phyloP scores from a whole-genome alignment of 129 eudicot species.

The Arctium minus region DNA sequence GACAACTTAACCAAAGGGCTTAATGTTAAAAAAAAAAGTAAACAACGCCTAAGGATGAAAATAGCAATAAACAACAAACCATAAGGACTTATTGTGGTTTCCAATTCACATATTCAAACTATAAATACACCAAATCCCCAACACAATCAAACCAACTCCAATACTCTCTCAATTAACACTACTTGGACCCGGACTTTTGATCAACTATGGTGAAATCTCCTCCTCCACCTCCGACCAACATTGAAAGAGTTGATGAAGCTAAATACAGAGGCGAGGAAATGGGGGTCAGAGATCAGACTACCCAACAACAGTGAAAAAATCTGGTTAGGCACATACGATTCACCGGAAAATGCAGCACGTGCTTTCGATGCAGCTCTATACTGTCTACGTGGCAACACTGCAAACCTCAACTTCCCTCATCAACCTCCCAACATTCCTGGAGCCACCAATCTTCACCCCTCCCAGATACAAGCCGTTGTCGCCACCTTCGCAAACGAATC shows the following conservation, averaged over 20 bases:
- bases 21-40: no score
- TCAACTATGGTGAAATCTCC: slow-evolving; percentile 1
- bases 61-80: no score
- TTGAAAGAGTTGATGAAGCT: not conserved
- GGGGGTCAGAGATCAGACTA: slow-evolving; percentile 41
- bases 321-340: slow-evolving; percentile 42
- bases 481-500: slow-evolving; percentile 27
- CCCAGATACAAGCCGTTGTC: slow-evolving; percentile 35
- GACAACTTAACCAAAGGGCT: no score
- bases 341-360: slow-evolving; percentile 40
- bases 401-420: slow-evolving; percentile 42
- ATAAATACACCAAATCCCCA: no score
- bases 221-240: not conserved
- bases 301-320: slow-evolving; percentile 50
- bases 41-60: no score
- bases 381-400: slow-evolving; percentile 37
- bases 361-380: slow-evolving; percentile 44
- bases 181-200: no score
- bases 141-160: no score
- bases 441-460: slow-evolving; percentile 30
- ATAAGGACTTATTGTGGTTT: no score
- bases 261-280: slow-evolving; percentile 47
- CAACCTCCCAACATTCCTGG: slow-evolving; percentile 38
- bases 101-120: no score
- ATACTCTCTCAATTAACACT: no score